Base-by-base conservation (phyloP, 176 grass and related monocot species). In the Zea luxurians region DNA sequence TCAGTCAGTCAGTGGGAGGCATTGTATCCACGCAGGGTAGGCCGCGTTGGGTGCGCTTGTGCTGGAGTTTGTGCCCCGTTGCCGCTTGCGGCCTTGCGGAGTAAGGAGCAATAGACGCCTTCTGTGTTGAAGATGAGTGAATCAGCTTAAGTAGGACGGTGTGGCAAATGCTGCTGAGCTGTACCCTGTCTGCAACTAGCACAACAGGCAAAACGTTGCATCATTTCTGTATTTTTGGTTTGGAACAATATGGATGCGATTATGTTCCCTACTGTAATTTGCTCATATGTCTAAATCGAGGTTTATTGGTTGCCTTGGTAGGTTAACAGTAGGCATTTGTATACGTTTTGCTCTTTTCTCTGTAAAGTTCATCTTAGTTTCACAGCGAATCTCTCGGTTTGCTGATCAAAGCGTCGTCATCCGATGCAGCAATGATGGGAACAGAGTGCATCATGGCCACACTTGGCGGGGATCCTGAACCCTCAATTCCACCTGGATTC, bases 401-500 rank as follows among this genome's bases (percentile, higher is more conserved):
- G 54, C 67, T 90, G 45, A 86, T 74, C 10, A 3, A 49, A 50
- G 18, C n/a, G 2, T 49, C 5, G 69, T 67, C 69, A 34, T 52
- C 59, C 34, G 54, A 58, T 84, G 73, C 43, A 90, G 64, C 37
- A 69, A 85, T 88, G 86, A 94, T 89, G 88, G 88, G 83, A 61
- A 91, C 88, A 42, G 85, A 93, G 71, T 85, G 88, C 50, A 70
- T 91, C 58, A 69, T 72, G 4, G 35, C 83, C 73, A 70, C 78
- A 7, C 70, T 89, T 59, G 46, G 69, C 16, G 82, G 86, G 21
- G 84, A 93, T n/a, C 37, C 82, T 37, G 91, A 90, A 61, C 89
- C 89, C 37, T 86, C 87, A 12, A 76, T 96, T 71, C 93, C 89
- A 47, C 89, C 93, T 77, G 93, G 93, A 70, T 97, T 97, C 71